phyloP scores from a whole-genome alignment of 306 rosid genomes.

The Rosa lucieae region DNA sequence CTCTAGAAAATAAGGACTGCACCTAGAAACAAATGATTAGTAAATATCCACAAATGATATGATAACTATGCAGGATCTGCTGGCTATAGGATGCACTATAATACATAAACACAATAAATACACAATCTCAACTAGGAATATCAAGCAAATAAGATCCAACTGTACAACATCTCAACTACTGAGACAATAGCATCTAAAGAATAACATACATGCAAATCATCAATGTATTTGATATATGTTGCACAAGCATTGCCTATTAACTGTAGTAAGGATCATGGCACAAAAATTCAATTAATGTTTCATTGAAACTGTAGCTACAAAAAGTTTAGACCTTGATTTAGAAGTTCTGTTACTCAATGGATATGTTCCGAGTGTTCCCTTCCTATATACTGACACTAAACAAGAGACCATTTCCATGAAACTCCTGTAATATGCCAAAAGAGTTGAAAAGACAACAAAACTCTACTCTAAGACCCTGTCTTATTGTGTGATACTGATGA shows the following conservation, averaged over 20 bases:
- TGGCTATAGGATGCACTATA: neutral
- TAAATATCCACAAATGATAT: neutral
- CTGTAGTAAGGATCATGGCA: neutral
- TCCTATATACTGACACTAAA: neutral
- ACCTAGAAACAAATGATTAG: slow-evolving; percentile 36
- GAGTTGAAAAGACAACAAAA: neutral
- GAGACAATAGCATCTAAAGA: neutral
- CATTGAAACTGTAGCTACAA: neutral
- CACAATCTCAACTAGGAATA: neutral
- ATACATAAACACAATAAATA: slow-evolving; percentile 5
- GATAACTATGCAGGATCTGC: neutral
- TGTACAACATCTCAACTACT: neutral
- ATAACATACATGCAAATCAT: neutral
- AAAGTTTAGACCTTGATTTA: neutral
- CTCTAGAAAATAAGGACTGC: slow-evolving; percentile 70
- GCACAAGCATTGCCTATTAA: neutral
- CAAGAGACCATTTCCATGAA: neutral
- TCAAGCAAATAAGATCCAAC: neutral
- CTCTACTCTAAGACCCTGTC: neutral
- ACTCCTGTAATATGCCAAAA: neutral
- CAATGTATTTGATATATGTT: neutral
- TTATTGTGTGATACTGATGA: neutral
- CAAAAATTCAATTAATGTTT: neutral
- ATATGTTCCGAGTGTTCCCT: neutral
- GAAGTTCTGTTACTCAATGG: neutral